phyloP scores from a whole-genome alignment of 2,329 filamentous ascomycete genomes.

The Cadophora gregata region DNA sequence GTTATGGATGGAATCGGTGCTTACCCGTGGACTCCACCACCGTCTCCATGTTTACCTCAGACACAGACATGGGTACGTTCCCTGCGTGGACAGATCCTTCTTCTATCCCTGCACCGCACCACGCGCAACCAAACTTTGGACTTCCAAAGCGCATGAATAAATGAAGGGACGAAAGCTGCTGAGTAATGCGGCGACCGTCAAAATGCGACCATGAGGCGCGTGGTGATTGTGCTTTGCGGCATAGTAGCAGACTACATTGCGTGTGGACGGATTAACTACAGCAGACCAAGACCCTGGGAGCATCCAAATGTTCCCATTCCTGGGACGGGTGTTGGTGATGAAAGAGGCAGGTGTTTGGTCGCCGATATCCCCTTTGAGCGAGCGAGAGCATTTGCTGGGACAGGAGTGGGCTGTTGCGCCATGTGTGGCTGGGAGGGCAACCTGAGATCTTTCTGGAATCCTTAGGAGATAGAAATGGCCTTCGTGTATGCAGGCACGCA shows the following conservation, averaged over 20 bases:
- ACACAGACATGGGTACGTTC: conserved; percentile 3
- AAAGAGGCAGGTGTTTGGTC: conserved; percentile 13
- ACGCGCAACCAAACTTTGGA: background rate
- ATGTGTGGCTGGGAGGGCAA: background rate
- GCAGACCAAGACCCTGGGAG: conserved; percentile 11
- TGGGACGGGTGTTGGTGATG: conserved; percentile 10
- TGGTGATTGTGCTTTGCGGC: conserved; percentile 1
- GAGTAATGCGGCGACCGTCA: conserved; percentile 1
- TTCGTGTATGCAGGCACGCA: conserved; percentile 29
- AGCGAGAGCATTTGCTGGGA: conserved; percentile 2
- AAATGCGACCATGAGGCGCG: conserved; percentile 8
- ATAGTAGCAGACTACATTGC: background rate
- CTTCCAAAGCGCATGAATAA: background rate
- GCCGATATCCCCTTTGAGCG: conserved; percentile 13
- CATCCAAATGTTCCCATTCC: background rate
- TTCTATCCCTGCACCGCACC: background rate
- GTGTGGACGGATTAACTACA: conserved; percentile 13
- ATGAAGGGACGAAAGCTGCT: background rate
- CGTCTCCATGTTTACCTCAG: conserved; percentile 13
- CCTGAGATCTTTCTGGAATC: background rate
- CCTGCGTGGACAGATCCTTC: conserved; percentile 13
- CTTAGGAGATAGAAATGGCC: background rate
- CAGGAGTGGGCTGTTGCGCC: background rate
- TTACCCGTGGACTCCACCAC: conserved; percentile 21
- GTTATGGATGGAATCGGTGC: conserved; percentile 10